phyloP scores from a whole-genome alignment of 1,284 basidiomycete species.

The Apiotrichum akiyoshidainum region DNA sequence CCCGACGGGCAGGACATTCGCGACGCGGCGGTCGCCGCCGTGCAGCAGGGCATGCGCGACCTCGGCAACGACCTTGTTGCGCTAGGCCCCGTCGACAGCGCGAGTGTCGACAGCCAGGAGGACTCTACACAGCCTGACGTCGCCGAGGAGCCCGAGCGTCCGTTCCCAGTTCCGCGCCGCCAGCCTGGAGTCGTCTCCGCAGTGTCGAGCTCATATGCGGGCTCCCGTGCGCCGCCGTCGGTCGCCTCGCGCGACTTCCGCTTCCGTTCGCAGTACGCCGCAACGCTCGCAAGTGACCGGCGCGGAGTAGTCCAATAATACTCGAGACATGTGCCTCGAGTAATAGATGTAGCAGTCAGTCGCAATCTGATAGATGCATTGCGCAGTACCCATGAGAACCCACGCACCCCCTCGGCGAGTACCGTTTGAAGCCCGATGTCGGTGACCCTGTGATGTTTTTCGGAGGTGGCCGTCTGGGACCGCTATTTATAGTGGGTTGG shows the following conservation, averaged over 20 bases:
- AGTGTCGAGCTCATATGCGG: neutral
- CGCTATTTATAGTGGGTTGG: too few species aligned
- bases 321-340: neutral
- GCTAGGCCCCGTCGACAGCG: slow-evolving; percentile 13
- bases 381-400: neutral
- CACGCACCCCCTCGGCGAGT: neutral
- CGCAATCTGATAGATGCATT: too few species aligned
- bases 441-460: too few species aligned
- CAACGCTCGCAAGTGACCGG: neutral
- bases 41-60: slow-evolving; percentile 14
- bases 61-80: slow-evolving; percentile 17
- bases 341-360: too few species aligned
- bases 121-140: too few species aligned
- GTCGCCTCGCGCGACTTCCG: slow-evolving; percentile 1
- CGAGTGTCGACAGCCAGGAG: slow-evolving; percentile 10
- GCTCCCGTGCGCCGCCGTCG: neutral
- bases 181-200: neutral
- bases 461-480: too few species aligned
- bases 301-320: neutral
- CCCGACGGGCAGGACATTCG: slow-evolving; percentile 16
- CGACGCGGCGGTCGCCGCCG: slow-evolving; percentile 5
- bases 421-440: neutral
- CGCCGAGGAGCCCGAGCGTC: too few species aligned
- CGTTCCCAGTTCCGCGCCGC: too few species aligned
- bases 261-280: neutral